Evolutionary conservation across 2,329 filamentous ascomycete species (phyloP).

Genomic region (Fonsecaea erecta): DNA sequence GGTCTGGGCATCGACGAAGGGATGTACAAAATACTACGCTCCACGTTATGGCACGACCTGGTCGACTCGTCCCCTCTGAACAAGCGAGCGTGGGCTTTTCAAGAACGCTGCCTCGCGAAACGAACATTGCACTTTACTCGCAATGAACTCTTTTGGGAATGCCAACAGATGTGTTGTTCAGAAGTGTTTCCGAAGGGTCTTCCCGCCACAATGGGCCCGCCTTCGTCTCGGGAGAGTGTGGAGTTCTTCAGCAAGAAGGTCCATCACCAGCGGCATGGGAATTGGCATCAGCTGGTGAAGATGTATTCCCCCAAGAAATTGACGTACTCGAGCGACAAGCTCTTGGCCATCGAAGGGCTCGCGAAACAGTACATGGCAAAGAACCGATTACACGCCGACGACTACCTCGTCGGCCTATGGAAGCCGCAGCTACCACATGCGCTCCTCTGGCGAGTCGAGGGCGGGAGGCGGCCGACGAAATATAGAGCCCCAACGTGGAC

Average conservation of each 20-base stretch:
- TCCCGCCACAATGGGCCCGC: constrained; percentile 34
- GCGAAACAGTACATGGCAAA: constrained; percentile 37
- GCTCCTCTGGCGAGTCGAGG: constrained; percentile 36
- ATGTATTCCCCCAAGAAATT: constrained; percentile 36
- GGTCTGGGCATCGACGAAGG: constrained; percentile 36
- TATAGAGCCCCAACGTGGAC: constrained; percentile 38
- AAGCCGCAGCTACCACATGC: constrained; percentile 35
- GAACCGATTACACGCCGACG: constrained; percentile 32
- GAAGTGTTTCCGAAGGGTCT: constrained; percentile 39
- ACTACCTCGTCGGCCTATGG: constrained; percentile 38
- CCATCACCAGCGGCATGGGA: constrained; percentile 37
- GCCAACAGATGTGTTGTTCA: constrained; percentile 39
- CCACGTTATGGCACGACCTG: constrained; percentile 38
- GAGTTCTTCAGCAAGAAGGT: constrained; percentile 36
- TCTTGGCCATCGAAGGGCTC: constrained; percentile 35
- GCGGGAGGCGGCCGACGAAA: constrained; percentile 31
- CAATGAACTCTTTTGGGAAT: constrained; percentile 41
- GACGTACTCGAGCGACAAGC: constrained; percentile 37
- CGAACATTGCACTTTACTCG: constrained; percentile 40
- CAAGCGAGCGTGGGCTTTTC: constrained; percentile 38
- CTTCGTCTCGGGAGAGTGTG: constrained; percentile 26
- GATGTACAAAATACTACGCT: constrained; percentile 37
- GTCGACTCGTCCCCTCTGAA: constrained; percentile 36
- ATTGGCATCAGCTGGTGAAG: constrained; percentile 38
- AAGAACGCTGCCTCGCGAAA: constrained; percentile 39